phyloP scores from a whole-genome alignment of 1,139 yeast genomes.

The Saccharomyces pastorianus region DNA sequence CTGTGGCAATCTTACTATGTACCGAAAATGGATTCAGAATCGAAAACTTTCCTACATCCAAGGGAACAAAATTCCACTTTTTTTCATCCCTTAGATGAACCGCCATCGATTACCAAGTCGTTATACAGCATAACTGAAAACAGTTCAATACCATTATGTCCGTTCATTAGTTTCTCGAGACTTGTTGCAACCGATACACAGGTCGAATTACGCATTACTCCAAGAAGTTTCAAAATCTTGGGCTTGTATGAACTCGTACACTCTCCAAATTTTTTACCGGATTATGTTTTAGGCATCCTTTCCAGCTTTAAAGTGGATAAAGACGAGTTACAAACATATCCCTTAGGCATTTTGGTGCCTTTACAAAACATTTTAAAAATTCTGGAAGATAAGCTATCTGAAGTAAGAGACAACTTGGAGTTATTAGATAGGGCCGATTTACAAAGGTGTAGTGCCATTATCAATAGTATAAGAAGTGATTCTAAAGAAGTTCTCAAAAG shows the following conservation, averaged over 20 bases:
- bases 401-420: conserved; percentile 47
- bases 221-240: conserved; percentile 52
- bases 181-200: conserved; percentile 56
- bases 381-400: conserved; percentile 50
- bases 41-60: background rate
- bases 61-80: conserved; percentile 6
- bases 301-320: conserved; percentile 46
- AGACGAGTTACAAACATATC: conserved; percentile 57
- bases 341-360: conserved; percentile 63
- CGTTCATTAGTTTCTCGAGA: conserved; percentile 61
- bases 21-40: conserved; percentile 13
- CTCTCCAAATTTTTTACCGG: conserved; percentile 44
- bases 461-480: conserved; percentile 7
- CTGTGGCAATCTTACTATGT: conserved; percentile 56
- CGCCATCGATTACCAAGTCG: conserved; percentile 29
- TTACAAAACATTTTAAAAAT: conserved; percentile 50
- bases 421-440: conserved; percentile 66
- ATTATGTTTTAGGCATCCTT: conserved; percentile 52
- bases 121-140: conserved; percentile 28
- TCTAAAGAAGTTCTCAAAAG: background rate
- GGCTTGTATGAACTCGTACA: conserved; percentile 57
- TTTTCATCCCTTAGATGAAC: conserved; percentile 30
- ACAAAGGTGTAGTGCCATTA: conserved; percentile 21
- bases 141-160: conserved; percentile 27
- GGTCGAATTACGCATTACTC: conserved; percentile 54